Base-by-base conservation (phyloP, 495 filamentous ascomycete genomes). In the Xylaria cubensis region DNA sequence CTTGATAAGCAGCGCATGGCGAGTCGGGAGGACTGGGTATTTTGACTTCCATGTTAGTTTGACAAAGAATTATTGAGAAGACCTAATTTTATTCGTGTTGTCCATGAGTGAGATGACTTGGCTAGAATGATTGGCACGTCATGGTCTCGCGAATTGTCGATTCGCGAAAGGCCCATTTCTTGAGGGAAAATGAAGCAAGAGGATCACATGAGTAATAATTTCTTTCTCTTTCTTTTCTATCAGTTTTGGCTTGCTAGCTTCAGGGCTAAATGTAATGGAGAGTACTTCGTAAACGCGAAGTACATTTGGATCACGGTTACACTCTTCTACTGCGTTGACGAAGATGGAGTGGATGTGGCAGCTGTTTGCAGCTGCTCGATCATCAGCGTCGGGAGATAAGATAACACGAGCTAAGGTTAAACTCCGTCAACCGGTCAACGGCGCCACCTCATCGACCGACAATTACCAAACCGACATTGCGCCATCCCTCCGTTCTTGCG, bases 1-100 rank as follows among this genome's bases (percentile, higher is more conserved):
- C 39, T 82, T 10, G 50, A 72, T 7, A 79, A 76, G 67, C 75
- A 78, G 66, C 69, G 34, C 56, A 78, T 81, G 76, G 78, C 79
- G 44, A 71, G 58, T 48, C 76, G 79, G 67, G 74, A 64, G 59
- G 78, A 77, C 61, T 78, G 70, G 74, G 69, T 65, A 24, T 75
- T 75, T 55, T 53, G 64, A 51, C 26, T 8, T 8, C 3, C 15
- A 24, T 36, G 17, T 50, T 6, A 13, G 3, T 64, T 9, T 39
- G 58, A 3, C 24, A 39, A 61, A 41, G 4, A 3, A 61, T 10
- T 39, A 21, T n/a, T 17, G 9, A 10, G 51, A 34, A 6, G 34
- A 39, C 15, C 1, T 39, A 5, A n/a, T 34, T 13, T 59, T 34
- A 8, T 59, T 59, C 7, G 34, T 59, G 4, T 36, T 8, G 26